Evolutionary conservation across 192 early-diverging fungal genomes (phyloP), one percentile per base, ranked within the genome.

Genomic region (Chytriomyces sp.): DNA sequence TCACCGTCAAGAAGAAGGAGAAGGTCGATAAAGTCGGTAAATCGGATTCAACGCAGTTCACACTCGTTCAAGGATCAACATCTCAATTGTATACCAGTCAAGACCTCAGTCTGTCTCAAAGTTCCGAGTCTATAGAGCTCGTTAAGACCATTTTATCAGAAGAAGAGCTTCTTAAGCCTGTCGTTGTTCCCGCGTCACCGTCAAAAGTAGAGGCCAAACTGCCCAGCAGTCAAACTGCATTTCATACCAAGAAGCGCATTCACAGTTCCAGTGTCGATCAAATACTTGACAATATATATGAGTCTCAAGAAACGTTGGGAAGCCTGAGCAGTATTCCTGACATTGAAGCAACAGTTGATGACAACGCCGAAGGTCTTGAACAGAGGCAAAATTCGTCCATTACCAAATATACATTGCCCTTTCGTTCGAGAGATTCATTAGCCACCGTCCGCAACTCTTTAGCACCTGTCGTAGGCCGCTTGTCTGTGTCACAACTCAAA

Each of bases 241-340:
- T 25, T 34, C 28, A 44, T 22, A 22, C 30, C 40, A 64, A 64
- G 28, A 44, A 64, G 39, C 39, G 40, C 36, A 17, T 41, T n/a
- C 62, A 64, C 49, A 10, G 39, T 2, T 64, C 62, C 1, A 64
- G 62, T 44, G 1, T 64, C 12, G 62, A 64, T 40, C 39, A 28
- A 22, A 5, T 8, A 5, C 5, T 64, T 14, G 62, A 64, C 34
- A 12, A 17, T 31, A 10, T 64, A 25, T 44, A 44, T n/a, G 39
- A 64, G 28, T 64, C 62, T 5, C 62, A 64, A 28, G 19, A 19
- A 19, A 64, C 62, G 7, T 28, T 64, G 2, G 39, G 28, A n/a
- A 17, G 22, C 3, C 12, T 6, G 19, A 61, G 59, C 33, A 61
- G 22, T 61, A 14, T 34, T 17, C 39, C 39, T 28, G 40, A 8